Conservation (phyloP, 73 alveolate genomes). For the Halteria grandinella region DNA sequence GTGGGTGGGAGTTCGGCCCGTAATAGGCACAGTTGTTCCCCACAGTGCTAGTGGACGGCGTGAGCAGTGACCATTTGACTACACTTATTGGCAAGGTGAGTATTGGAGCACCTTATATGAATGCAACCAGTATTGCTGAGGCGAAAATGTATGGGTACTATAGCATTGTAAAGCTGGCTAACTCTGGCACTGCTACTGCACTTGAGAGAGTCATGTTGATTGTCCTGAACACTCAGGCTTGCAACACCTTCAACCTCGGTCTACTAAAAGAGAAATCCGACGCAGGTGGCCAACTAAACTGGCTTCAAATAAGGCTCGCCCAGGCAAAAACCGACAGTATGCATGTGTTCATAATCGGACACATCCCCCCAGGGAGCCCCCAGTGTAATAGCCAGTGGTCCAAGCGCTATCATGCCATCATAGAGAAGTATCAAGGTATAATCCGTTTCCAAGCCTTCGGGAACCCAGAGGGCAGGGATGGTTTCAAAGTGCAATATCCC, state of each 20-base stretch:
- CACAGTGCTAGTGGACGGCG: too few species aligned
- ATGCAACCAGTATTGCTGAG: conserved; percentile 11
- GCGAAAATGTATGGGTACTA: conserved; percentile 20
- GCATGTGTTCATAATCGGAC: conserved; percentile 55
- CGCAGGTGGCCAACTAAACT: conserved; percentile 3
- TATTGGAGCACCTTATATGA: too few species aligned
- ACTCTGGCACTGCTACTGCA: neutral
- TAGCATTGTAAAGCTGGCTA: neutral
- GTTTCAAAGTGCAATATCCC: conserved; percentile 15
- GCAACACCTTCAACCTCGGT: conserved; percentile 45
- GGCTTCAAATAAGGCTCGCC: conserved; percentile 46
- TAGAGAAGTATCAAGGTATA: conserved; percentile 63
- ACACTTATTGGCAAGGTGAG: too few species aligned
- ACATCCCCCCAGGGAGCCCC: conserved; percentile 58
- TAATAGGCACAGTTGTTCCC: too few species aligned
- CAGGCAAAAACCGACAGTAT: conserved; percentile 31
- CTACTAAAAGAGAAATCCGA: conserved; percentile 28
- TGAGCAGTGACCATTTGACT: too few species aligned
- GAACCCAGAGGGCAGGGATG: conserved; percentile 44
- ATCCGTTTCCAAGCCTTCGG: conserved; percentile 48
- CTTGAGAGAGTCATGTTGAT: conserved; percentile 27
- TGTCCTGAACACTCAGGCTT: conserved; percentile 41
- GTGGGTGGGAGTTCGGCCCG: conserved; percentile 3
- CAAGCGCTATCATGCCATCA: conserved; percentile 42
- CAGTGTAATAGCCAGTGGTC: conserved; percentile 46